A percentile compares a stretch with the other conserved stretches of the same genome.
Conservation (phyloP, 2,329 filamentous ascomycete genomes). For the Talaromyces islandicus region DNA sequence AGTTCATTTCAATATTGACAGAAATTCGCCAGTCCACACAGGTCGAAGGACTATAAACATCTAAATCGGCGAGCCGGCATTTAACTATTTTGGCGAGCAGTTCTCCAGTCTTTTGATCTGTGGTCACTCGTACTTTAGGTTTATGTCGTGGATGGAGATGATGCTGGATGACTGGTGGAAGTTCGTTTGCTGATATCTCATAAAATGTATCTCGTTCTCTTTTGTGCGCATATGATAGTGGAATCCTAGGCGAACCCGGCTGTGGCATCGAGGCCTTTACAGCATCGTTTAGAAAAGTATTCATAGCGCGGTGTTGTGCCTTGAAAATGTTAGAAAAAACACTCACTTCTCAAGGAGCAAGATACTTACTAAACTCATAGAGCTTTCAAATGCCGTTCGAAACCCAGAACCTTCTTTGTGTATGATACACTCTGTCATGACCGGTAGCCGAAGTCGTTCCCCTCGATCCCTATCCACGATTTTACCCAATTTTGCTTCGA, state of each 20-base stretch:
- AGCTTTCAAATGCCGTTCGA: constrained; percentile 70
- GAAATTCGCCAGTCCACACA: constrained; percentile 89
- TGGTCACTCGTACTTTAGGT: constrained; percentile 67
- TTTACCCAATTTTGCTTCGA: constrained; percentile 88
- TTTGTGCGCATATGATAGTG: constrained; percentile 71
- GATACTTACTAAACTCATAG: constrained; percentile 74
- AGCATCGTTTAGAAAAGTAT: constrained; percentile 74
- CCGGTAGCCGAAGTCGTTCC: constrained; percentile 60
- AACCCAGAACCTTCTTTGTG: constrained; percentile 46
- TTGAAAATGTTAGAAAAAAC: constrained; percentile 33
- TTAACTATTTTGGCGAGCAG: constrained; percentile 85
- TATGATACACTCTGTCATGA: constrained; percentile 67
- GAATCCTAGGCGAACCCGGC: constrained; percentile 29
- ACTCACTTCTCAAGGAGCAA: background rate
- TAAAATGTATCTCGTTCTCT: constrained; percentile 80
- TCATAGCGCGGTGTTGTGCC: constrained; percentile 76
- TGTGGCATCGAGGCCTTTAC: constrained; percentile 45
- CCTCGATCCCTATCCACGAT: constrained; percentile 69
- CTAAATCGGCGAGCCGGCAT: constrained; percentile 78
- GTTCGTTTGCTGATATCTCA: constrained; percentile 58
- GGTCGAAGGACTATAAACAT: constrained; percentile 70
- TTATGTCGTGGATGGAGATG: constrained; percentile 55
- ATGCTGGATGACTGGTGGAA: constrained; percentile 60
- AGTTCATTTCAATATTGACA: constrained; percentile 90
- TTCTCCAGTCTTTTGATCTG: constrained; percentile 64